These are phyloP conservation scores for Gremmenia infestans DNA, from an alignment of 2,329 filamentous ascomycete species.

Conservation along the genomic window DNA sequence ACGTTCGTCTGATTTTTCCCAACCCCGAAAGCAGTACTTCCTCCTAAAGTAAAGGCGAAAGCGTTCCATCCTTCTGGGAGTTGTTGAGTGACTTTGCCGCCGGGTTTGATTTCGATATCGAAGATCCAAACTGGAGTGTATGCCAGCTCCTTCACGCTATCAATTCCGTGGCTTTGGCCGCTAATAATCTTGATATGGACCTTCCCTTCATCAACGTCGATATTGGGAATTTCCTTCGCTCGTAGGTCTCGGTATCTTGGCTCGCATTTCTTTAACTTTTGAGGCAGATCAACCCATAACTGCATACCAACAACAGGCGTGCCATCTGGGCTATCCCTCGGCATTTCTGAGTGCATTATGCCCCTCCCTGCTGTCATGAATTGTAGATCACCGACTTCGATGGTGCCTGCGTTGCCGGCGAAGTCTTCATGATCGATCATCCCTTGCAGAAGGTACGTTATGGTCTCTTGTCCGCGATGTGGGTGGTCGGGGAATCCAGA, in stretches of 20 bases:
- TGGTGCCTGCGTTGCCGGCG: conserved; percentile 76
- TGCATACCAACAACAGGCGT: conserved; percentile 81
- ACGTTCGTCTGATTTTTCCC: conserved; percentile 48
- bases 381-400: conserved; percentile 83
- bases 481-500: conserved; percentile 88
- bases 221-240: conserved; percentile 71
- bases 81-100: conserved; percentile 69
- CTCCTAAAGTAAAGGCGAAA: conserved; percentile 81
- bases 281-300: conserved; percentile 89
- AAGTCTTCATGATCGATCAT: conserved; percentile 92
- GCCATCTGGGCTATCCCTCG: conserved; percentile 70
- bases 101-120: conserved; percentile 75
- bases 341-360: conserved; percentile 96
- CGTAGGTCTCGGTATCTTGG: conserved; percentile 85
- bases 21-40: conserved; percentile 59
- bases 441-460: conserved; percentile 84
- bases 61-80: conserved; percentile 82
- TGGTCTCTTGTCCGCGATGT: conserved; percentile 56
- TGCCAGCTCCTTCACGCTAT: conserved; percentile 82
- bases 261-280: conserved; percentile 78
- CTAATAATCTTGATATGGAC: conserved; percentile 88
- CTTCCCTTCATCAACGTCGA: conserved; percentile 64
- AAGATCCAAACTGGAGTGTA: conserved; percentile 98
- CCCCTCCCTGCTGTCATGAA: conserved; percentile 96
- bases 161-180: conserved; percentile 76